Percentiles rank a stretch among this genome's conserved stretches.
Evolutionary conservation across 2,329 filamentous ascomycete species (phyloP).

Genomic region (Aspergillus floridensis): DNA sequence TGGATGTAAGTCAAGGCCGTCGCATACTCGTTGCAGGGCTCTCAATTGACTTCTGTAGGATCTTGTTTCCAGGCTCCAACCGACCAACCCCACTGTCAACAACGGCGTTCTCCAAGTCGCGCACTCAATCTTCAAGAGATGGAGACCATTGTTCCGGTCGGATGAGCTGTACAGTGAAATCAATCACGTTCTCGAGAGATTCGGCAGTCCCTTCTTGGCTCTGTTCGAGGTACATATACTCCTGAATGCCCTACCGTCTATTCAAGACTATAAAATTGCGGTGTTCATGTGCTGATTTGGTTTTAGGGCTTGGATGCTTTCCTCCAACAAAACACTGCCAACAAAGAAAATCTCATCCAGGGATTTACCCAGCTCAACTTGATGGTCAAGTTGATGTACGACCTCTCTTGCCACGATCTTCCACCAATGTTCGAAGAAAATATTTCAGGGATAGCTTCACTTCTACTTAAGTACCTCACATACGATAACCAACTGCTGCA

Average conservation of each 20-base stretch:
- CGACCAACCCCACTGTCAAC: constrained; percentile 78
- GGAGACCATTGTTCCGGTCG: constrained; percentile 89
- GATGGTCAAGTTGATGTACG: constrained; percentile 88
- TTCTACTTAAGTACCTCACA: constrained; percentile 88
- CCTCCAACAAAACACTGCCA: constrained; percentile 70
- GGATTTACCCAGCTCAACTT: constrained; percentile 85
- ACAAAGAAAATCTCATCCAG: constrained; percentile 70
- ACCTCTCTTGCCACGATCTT: constrained; percentile 95
- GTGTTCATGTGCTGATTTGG: constrained; percentile 8
- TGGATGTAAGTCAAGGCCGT: constrained; percentile 59
- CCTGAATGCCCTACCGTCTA: not conserved
- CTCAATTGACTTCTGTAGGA: constrained; percentile 53
- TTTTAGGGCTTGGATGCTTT: constrained; percentile 49
- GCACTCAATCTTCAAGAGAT: constrained; percentile 95
- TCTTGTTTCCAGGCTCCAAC: constrained; percentile 80
- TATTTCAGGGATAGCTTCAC: constrained; percentile 68
- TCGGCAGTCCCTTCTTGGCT: constrained; percentile 77
- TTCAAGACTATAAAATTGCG: not conserved
- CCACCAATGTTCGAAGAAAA: constrained; percentile 93
- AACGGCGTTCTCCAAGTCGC: constrained; percentile 94
- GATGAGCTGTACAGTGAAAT: constrained; percentile 93
- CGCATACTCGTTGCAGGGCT: not conserved
- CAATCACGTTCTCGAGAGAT: constrained; percentile 86
- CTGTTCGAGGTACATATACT: constrained; percentile 64
- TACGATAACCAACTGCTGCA: constrained; percentile 82